These are phyloP conservation scores for Penicillium sp. DNA, from an alignment of 2,329 filamentous ascomycete genomes.

Conservation along the genomic window DNA sequence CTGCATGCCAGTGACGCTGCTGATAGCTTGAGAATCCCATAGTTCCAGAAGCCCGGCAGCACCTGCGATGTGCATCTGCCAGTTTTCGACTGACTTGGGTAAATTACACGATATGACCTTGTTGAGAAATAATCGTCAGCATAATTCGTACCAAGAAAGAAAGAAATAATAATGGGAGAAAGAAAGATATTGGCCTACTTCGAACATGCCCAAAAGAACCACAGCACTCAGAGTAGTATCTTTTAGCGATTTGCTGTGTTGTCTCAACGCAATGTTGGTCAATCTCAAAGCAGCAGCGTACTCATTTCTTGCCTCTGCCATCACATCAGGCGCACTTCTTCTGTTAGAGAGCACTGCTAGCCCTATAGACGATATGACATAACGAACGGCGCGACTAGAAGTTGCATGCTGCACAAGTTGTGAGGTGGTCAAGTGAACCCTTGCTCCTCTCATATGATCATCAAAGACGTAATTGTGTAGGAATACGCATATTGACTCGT, in stretches of 20 bases:
- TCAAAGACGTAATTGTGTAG: conserved; percentile 1
- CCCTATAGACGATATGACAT: background rate
- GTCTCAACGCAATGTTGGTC: background rate
- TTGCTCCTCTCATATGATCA: background rate
- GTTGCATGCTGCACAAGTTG: background rate
- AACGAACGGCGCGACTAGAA: background rate
- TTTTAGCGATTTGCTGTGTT: background rate
- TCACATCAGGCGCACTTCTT: background rate
- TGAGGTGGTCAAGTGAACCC: background rate
- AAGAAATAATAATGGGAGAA: too few species aligned
- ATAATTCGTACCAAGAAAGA: too few species aligned
- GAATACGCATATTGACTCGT: conserved; percentile 1
- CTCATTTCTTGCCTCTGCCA: background rate
- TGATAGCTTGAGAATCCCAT: background rate
- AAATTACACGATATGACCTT: background rate
- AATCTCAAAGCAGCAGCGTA: background rate
- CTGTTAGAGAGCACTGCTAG: background rate
- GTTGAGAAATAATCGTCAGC: background rate
- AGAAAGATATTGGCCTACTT: background rate
- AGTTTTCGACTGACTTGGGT: conserved; percentile 1
- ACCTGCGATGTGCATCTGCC: conserved; percentile 1
- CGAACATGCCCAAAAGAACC: background rate
- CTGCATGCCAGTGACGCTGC: background rate
- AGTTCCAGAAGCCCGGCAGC: background rate
- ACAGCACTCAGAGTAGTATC: conserved; percentile 1